Evolutionary conservation across 2,329 filamentous ascomycete species (phyloP).

Genomic region (Aspergillus fumigatus): DNA sequence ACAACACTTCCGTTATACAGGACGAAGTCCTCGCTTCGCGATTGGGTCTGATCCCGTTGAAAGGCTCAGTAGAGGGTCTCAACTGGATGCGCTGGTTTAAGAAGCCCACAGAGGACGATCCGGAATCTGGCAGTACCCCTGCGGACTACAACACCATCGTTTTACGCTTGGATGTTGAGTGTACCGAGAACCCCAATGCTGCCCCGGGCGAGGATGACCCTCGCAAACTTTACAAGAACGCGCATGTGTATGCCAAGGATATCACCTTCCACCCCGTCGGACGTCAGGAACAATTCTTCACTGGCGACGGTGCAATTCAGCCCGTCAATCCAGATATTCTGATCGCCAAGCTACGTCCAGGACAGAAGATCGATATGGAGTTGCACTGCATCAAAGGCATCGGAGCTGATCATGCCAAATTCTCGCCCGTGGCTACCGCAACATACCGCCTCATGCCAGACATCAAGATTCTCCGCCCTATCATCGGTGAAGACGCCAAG

Average conservation of each 20-base stretch:
- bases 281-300: constrained; percentile 65
- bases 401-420: constrained; percentile 93
- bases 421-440: constrained; percentile 91
- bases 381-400: constrained; percentile 95
- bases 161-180: constrained; percentile 71
- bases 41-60: constrained; percentile 84
- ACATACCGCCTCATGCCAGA: constrained; percentile 86
- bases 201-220: constrained; percentile 72
- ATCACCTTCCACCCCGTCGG: constrained; percentile 74
- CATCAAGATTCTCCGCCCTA: constrained; percentile 78
- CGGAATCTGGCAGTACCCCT: constrained; percentile 46
- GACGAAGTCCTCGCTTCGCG: constrained; percentile 93
- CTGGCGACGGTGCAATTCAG: constrained; percentile 61
- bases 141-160: constrained; percentile 84
- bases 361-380: constrained; percentile 77
- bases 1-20: constrained; percentile 97
- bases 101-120: constrained; percentile 63
- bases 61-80: constrained; percentile 71
- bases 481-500: constrained; percentile 77
- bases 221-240: constrained; percentile 76
- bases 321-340: constrained; percentile 89
- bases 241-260: constrained; percentile 74
- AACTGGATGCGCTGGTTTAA: constrained; percentile 78
- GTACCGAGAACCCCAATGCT: constrained; percentile 72
- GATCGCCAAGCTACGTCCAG: constrained; percentile 87